Base-by-base conservation (phyloP, 257 asterid species). In the Lithospermum erythrorhizon region DNA sequence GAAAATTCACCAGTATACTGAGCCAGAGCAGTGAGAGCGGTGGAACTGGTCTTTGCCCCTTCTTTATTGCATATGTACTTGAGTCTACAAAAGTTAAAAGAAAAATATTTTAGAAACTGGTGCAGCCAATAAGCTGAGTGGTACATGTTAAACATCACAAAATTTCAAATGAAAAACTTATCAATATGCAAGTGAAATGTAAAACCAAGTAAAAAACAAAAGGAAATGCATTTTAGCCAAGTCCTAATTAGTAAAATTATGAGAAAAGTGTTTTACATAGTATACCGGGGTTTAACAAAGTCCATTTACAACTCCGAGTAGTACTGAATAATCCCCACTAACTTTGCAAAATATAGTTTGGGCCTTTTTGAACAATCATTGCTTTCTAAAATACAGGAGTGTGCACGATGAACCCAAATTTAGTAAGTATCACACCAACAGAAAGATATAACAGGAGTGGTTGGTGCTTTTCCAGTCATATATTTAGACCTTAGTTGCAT, bases 51-150 rank as follows among this genome's bases (percentile, higher is more conserved):
- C 79, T 79, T 84, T 70, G 81, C 72, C 66, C 90, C 81, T 78
- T 93, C 97, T 61, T 70, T 83, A 66, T 77, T 86, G 63, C 98
- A 93, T 78, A 93, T 89, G 68, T 81, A 88, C 76, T 88, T 93
- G 77, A 93, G 83, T 90, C 98, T 91, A 65, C 71, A 74, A 68
- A 70, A 56, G 29, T 30, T 59, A 52, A 58, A n/a, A 56, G 53
- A 61, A 70, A 53, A 41, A 45, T 48, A 68, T 61, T 30, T 55
- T 14, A 59, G 59, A 4, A 61, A 13, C 23, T 60, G n/a, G 32
- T 23, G 5, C 30, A 15, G 3, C 13, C 56, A n/a, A 19, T 21
- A 53, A 18, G 21, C 56, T 53, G 13, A 53, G 48, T 8, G 48
- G 48, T 37, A 15, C 48, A 37, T 37, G 48, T 15, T 37, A 37